Base-by-base conservation (phyloP, 306 rosid species). In the Lupinus albus region DNA sequence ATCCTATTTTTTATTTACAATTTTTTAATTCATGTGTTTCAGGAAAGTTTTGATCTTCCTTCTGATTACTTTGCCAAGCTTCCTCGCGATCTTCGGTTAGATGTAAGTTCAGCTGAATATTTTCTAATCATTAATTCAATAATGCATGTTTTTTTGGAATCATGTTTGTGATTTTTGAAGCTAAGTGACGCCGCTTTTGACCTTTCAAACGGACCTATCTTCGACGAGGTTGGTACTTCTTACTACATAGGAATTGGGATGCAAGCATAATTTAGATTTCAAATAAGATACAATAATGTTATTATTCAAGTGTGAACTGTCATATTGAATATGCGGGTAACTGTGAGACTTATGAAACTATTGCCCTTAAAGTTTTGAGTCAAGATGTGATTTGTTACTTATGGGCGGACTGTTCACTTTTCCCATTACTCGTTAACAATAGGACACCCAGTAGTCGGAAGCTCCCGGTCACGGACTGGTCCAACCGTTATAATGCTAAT, bases 141-240 rank as follows among this genome's bases (percentile, higher is more conserved):
- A 20, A 10, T 52, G 6, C 25, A 44, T 68, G 13, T 44, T 48
- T 25, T 16, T 67, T 69, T 9, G 12, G 38, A 72, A 56, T 33
- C 32, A 13, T 70, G 46, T 66, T 3, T 83, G 65, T 69, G 38
- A 17, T 48, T 75, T 44, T 63, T 81, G 72, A 76, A 92, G 98
- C 87, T 92, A 20, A 92, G 87, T 17, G 98, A 89, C 28, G 98
- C 98, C 1, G 96, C 98, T 2, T 89, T 92, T 72, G 95, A 89
- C 81, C 96, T 92, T 80, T 89, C 96, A 45, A 89, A 81, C 18
- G 98, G 96, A 48, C 85, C 88, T 17, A 55, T 92, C 6, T 3
- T 87, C 41, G 89, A 84, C 47, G 89, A 92, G 96, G 98, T 89
- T 72, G 11, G 91, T 75, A 39, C 10, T 77, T 33, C 9, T 75